These are phyloP conservation scores for Auricularia auricula-judae DNA, from an alignment of 768 basidiomycete genomes.

Conservation along the genomic window DNA sequence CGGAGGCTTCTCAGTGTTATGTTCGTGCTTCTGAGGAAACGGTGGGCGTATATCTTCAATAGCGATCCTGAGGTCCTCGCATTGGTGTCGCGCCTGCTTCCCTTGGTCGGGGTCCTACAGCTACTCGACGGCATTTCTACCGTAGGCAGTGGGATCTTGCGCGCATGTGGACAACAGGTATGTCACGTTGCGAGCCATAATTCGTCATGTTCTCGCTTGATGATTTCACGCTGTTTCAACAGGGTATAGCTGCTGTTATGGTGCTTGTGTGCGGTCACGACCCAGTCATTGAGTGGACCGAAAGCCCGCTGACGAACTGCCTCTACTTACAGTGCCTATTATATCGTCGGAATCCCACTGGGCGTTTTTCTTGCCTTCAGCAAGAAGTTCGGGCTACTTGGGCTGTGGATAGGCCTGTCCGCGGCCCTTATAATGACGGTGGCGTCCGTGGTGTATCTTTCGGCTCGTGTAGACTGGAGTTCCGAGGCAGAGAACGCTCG, in stretches of 20 bases:
- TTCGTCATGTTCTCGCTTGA: constrained; percentile 23
- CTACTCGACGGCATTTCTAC: constrained; percentile 71
- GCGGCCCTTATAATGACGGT: constrained; percentile 50
- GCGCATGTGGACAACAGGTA: constrained; percentile 72
- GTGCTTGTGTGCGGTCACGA: background rate
- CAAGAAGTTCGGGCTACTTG: constrained; percentile 43
- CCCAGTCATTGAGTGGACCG: background rate
- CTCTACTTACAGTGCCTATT: constrained; percentile 48
- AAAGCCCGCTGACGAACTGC: constrained; percentile 3
- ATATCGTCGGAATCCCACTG: constrained; percentile 72
- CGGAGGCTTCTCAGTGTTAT: constrained; percentile 26
- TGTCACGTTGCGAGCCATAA: constrained; percentile 8
- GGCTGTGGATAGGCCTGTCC: constrained; percentile 81
- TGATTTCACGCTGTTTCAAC: constrained; percentile 58
- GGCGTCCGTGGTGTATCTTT: constrained; percentile 40
- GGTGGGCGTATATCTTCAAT: constrained; percentile 71
- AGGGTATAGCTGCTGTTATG: constrained; percentile 27
- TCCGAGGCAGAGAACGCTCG: constrained; percentile 53
- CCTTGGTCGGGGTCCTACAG: constrained; percentile 70
- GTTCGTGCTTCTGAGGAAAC: constrained; percentile 49
- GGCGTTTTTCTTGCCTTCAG: constrained; percentile 71
- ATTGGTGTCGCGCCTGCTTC: constrained; percentile 59
- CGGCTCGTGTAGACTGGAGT: constrained; percentile 56
- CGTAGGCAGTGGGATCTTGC: constrained; percentile 65
- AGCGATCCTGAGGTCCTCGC: constrained; percentile 43